Base-by-base conservation (phyloP, 2,329 filamentous ascomycete genomes). In the Botrytis squamosa region DNA sequence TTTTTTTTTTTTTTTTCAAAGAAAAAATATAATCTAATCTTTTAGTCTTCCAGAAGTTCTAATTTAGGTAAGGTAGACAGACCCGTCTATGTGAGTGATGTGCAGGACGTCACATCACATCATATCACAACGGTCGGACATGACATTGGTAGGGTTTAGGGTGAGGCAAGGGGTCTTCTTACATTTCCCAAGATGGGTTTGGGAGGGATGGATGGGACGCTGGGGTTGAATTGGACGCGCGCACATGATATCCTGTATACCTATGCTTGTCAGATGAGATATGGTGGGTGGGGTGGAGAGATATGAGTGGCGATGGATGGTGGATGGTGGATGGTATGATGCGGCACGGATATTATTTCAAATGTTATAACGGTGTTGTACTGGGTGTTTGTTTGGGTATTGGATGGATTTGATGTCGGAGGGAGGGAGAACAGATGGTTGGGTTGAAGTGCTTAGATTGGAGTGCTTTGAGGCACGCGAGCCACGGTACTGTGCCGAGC, bases 111-210 rank as follows among this genome's bases (percentile, higher is more conserved):
- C 46, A 52, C 64, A 52, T 66, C 44, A 36, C 42, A 52, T 52
- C 44, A 38, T 49, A 33, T 36, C 42, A 49, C 63, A 67, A 67
- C 64, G 44, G 64, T 52, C 44, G 64, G 64, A 67, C 14, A 52
- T 67, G 44, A n/a, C 44, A 67, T 67, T 67, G 64, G 64, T 66
- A 66, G 22, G 64, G 64, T 66, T 66, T 52, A 66, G 64, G 64
- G 44, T 16, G 64, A 36, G 44, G 8, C 7, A n/a, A 25, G 44
- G 44, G 44, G 33, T 57, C 52, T 29, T 29, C 16, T 29, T 18
- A 18, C n/a, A 18, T 57, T 29, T 57, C n/a, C n/a, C 52, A 57
- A 57, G n/a, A 57, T 33, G 52, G 52, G n/a, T 29, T 18, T 57
- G 42, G 18, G 63, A 46, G 9, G 44, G 7, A n/a, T n/a, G n/a